Conservation (phyloP, 768 basidiomycete species). For the Coprinopsis marcescibilis region DNA sequence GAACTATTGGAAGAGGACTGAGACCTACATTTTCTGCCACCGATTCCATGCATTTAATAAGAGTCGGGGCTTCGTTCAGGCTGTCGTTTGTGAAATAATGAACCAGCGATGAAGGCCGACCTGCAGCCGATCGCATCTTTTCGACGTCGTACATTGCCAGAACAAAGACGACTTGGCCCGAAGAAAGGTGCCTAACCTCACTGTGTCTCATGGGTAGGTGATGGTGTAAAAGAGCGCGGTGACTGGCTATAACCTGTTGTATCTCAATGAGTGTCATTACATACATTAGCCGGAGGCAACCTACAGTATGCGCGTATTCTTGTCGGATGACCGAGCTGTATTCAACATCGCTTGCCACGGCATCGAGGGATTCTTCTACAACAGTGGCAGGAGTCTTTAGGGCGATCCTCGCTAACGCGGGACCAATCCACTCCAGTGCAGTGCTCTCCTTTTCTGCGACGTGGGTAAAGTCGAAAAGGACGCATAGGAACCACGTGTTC, state of each 20-base stretch:
- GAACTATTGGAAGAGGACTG: neutral
- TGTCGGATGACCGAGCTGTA: constrained; percentile 88
- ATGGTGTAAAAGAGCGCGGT: constrained; percentile 57
- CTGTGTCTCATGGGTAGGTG: constrained; percentile 59
- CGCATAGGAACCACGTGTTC: constrained; percentile 91
- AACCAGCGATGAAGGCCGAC: constrained; percentile 75
- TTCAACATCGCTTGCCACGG: constrained; percentile 81
- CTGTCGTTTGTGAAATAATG: constrained; percentile 86
- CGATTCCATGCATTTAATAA: constrained; percentile 77
- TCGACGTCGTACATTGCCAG: constrained; percentile 86
- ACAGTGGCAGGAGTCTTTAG: constrained; percentile 82
- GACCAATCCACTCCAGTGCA: constrained; percentile 74
- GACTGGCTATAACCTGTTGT: constrained; percentile 60
- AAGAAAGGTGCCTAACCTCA: constrained; percentile 69
- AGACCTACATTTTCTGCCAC: constrained; percentile 72
- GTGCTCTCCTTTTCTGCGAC: constrained; percentile 47
- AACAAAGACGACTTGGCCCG: constrained; percentile 83
- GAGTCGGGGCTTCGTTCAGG: constrained; percentile 61
- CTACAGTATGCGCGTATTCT: constrained; percentile 73
- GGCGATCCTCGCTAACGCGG: constrained; percentile 76
- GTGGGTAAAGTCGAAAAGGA: constrained; percentile 75
- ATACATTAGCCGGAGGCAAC: constrained; percentile 14
- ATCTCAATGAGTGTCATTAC: neutral
- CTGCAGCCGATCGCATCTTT: constrained; percentile 73
- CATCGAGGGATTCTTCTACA: constrained; percentile 75